These are phyloP conservation scores for Diaporthe sp. DNA, from an alignment of 2,329 filamentous ascomycete genomes.

Conservation along the genomic window DNA sequence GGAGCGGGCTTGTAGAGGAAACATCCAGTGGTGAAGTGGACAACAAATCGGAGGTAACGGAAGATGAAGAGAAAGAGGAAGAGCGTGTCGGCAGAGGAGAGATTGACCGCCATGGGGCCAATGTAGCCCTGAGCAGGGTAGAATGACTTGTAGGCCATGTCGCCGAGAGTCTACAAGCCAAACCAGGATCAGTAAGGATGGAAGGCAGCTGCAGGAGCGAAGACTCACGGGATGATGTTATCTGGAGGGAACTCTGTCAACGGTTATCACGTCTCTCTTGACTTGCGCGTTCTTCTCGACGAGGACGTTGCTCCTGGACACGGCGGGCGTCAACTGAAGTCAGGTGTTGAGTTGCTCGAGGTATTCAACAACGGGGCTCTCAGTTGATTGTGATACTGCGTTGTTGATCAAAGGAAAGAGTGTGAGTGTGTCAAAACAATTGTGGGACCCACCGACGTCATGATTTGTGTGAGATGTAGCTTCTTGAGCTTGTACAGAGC, in stretches of 20 bases:
- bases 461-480: neutral
- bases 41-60: conserved; percentile 61
- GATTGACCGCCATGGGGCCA: neutral
- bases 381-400: too few species aligned
- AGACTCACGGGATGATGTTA: neutral
- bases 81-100: neutral
- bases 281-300: neutral
- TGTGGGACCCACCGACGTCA: too few species aligned
- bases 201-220: too few species aligned
- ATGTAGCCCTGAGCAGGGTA: neutral
- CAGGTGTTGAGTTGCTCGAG: too few species aligned
- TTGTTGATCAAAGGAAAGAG: neutral
- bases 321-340: neutral
- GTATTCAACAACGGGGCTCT: neutral
- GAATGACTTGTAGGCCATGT: neutral
- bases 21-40: conserved; percentile 56
- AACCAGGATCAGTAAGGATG: neutral
- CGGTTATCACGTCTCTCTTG: neutral
- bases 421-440: fast-evolving
- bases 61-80: conserved; percentile 57
- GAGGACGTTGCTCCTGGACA: neutral
- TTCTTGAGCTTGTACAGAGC: neutral
- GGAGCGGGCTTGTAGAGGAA: conserved; percentile 55
- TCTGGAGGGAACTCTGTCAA: fast-evolving
- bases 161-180: too few species aligned